Evolutionary conservation across 805 yeast genomes (phyloP), one percentile per base, ranked within the genome.

Genomic region (Candida awuae): DNA sequence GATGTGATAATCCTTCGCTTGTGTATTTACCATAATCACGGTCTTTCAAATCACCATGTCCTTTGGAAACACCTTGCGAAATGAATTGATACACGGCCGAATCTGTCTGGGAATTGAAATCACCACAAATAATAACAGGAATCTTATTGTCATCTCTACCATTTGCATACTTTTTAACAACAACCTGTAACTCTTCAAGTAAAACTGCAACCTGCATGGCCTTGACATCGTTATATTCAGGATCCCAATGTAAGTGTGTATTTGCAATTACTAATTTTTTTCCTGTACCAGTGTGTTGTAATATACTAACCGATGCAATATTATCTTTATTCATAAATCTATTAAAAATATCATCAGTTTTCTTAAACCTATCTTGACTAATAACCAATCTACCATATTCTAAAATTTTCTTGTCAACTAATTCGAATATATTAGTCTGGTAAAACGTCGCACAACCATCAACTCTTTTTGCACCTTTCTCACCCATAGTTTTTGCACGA

Each of bases 171-270:
- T 52, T 68, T 53, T 75, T 76, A 31, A 78, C 63, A 34, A 84
- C 60, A 6, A 65, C 64, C 55, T 85, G 92, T 54, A 94, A 62
- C 61, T 92, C 95, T 52, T 90, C 97, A 52, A 92, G 64, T 47
- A 92, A 66, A 21, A 92, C 81, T 31, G 95, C 97, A 40, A 84
- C 92, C 66, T 92, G 98, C 64, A 92, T 81, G 3, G 97, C 77
- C 61, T 92, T 92, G 41, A 92, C 99, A 63, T 92, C 99, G 57
- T 85, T 85, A 56, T 80, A 84, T 35, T 84, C 85, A 4, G 98
- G 98, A 66, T 92, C 97, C 97, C 98, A 92, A 60, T 90, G 97
- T 59, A 92, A 74, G 69, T 92, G 99, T 0, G 97, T 90, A 53
- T 87, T 90, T 4, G 84, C 87, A 27, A 86, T 68, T 49, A 84